These are phyloP conservation scores for Brettanomyces nanus DNA, from an alignment of 805 yeast genomes.

Conservation along the genomic window DNA sequence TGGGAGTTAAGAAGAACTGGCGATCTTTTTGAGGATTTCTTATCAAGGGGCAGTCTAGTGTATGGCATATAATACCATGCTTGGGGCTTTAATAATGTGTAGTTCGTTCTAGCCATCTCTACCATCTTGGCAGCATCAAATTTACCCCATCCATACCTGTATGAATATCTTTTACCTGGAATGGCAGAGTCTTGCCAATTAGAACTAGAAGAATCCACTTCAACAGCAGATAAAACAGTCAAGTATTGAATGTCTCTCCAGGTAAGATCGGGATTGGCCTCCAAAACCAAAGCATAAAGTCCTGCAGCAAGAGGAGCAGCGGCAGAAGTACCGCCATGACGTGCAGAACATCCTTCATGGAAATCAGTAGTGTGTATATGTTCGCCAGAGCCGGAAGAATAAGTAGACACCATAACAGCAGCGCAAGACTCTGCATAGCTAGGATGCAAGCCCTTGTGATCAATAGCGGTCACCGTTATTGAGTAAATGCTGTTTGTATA, in stretches of 20 bases:
- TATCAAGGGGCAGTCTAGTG: background rate
- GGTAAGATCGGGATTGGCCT: conserved; percentile 77
- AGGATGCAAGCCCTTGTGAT: conserved; percentile 80
- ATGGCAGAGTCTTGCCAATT: conserved; percentile 68
- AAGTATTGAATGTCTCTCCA: conserved; percentile 96
- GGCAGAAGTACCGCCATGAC: conserved; percentile 96
- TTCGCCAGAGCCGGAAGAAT: conserved; percentile 85
- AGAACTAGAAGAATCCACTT: conserved; percentile 58
- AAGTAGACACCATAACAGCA: conserved; percentile 90
- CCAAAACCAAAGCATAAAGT: conserved; percentile 73
- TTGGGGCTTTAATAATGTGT: conserved; percentile 77
- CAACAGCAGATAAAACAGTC: conserved; percentile 61
- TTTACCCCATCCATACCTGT: conserved; percentile 86
- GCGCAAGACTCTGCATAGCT: conserved; percentile 87
- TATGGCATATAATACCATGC: conserved; percentile 60
- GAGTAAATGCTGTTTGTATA: conserved; percentile 94
- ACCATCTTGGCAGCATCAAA: conserved; percentile 76
- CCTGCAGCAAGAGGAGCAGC: conserved; percentile 99
- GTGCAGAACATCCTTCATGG: conserved; percentile 54
- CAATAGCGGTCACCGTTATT: conserved; percentile 91
- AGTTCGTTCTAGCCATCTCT: conserved; percentile 64
- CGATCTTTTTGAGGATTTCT: background rate
- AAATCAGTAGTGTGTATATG: conserved; percentile 85
- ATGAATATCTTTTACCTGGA: conserved; percentile 62
- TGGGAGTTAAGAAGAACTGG: background rate